Percentiles rank a stretch among this genome's conserved stretches.
These are phyloP conservation scores for Termitomyces titanicus DNA, from an alignment of 768 basidiomycete genomes.

Conservation along the genomic window DNA sequence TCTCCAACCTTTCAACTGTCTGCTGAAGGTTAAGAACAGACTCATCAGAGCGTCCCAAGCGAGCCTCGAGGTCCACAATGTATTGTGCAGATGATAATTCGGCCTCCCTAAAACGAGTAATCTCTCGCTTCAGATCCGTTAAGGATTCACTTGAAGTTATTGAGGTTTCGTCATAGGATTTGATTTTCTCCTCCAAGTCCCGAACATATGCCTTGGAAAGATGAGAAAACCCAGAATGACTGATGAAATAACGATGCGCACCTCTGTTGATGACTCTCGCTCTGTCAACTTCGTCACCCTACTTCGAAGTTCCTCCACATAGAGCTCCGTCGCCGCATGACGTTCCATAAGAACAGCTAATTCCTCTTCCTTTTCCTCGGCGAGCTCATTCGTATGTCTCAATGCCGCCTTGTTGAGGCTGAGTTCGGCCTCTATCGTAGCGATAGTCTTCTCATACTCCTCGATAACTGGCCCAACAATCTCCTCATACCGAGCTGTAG, in stretches of 20 bases:
- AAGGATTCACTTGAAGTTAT: constrained; percentile 75
- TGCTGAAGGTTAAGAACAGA: constrained; percentile 66
- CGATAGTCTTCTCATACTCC: constrained; percentile 97
- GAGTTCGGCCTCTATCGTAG: constrained; percentile 90
- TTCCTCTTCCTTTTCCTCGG: constrained; percentile 89
- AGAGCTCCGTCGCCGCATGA: constrained; percentile 76
- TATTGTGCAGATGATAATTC: constrained; percentile 74
- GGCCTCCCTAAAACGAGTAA: constrained; percentile 70
- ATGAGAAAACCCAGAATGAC: constrained; percentile 12
- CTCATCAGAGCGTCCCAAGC: constrained; percentile 75
- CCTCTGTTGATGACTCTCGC: constrained; percentile 90
- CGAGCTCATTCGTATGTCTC: constrained; percentile 87
- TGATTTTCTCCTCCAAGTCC: constrained; percentile 91
- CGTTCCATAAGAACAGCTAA: constrained; percentile 60
- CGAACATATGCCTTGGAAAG: constrained; percentile 79
- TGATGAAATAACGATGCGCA: constrained; percentile 26
- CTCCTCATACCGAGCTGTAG: constrained; percentile 81
- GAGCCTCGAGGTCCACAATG: constrained; percentile 82
- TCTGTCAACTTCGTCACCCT: constrained; percentile 82
- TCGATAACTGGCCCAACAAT: constrained; percentile 97
- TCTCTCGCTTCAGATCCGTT: constrained; percentile 80
- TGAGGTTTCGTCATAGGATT: constrained; percentile 76
- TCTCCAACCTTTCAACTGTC: constrained; percentile 74
- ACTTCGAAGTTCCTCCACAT: constrained; percentile 80
- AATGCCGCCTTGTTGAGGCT: constrained; percentile 84